Evolutionary conservation across 1,139 yeast genomes (phyloP).

Genomic region (Candida sp.): DNA sequence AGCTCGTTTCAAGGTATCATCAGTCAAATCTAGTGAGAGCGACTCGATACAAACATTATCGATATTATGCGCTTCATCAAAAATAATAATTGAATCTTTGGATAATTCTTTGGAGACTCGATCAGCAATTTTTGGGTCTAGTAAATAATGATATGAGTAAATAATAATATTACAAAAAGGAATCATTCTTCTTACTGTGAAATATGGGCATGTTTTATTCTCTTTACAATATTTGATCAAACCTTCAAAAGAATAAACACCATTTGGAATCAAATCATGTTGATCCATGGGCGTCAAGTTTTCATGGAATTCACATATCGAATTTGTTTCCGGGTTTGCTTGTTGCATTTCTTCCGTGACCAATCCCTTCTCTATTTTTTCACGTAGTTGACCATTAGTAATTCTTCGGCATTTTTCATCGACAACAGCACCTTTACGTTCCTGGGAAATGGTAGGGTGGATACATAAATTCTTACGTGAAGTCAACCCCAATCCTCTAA

Average conservation of each 20-base stretch:
- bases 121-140: conserved; percentile 97
- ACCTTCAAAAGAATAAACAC: conserved; percentile 92
- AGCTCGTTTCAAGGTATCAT: conserved; percentile 44
- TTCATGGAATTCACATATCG: conserved; percentile 80
- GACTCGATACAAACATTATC: conserved; percentile 99
- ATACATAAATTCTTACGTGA: conserved; percentile 92
- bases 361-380: conserved; percentile 51
- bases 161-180: conserved; percentile 92
- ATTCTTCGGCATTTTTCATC: conserved; percentile 95
- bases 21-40: conserved; percentile 70
- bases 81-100: conserved; percentile 89
- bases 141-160: conserved; percentile 91
- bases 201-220: conserved; percentile 88
- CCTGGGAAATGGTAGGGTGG: conserved; percentile 85
- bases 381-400: conserved; percentile 87
- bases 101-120: conserved; percentile 90
- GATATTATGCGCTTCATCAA: conserved; percentile 98
- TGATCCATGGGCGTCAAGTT: conserved; percentile 83
- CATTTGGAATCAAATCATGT: conserved; percentile 83
- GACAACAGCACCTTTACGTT: conserved; percentile 85
- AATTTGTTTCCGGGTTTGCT: conserved; percentile 23
- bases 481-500: conserved; percentile 90
- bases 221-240: conserved; percentile 72
- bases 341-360: conserved; percentile 57
- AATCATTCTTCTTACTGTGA: conserved; percentile 97